These are phyloP conservation scores for Volutella citrinella DNA, from an alignment of 2,329 filamentous ascomycete species.

Conservation along the genomic window DNA sequence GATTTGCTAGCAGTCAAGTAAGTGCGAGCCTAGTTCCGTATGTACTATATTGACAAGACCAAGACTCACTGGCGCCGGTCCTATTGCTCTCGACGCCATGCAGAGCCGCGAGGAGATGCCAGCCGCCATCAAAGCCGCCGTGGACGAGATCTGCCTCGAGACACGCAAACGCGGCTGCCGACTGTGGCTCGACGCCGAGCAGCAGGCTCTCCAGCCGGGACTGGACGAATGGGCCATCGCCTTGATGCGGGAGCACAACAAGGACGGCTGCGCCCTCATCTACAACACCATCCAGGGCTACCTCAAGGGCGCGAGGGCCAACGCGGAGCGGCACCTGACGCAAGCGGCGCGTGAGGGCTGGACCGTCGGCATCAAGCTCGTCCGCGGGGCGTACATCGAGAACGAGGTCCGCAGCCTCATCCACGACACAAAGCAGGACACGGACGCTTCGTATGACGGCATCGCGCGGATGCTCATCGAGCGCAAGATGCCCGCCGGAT, in stretches of 20 bases:
- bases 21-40: slow-evolving; percentile 4
- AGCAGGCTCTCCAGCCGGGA: slow-evolving; percentile 39
- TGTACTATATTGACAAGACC: no score
- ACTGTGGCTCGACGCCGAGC: slow-evolving; percentile 45
- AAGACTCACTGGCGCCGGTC: slow-evolving; percentile 41
- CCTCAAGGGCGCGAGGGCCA: slow-evolving; percentile 43
- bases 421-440: slow-evolving; percentile 49
- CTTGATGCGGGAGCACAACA: slow-evolving; percentile 38
- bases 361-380: slow-evolving; percentile 53
- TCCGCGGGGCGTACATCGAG: slow-evolving; percentile 54
- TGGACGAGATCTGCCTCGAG: slow-evolving; percentile 36
- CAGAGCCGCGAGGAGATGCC: slow-evolving; percentile 31
- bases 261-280: slow-evolving; percentile 27
- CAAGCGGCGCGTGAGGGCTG: slow-evolving; percentile 45
- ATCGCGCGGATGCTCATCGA: slow-evolving; percentile 45
- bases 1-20: slow-evolving; percentile 61
- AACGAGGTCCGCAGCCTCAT: slow-evolving; percentile 47
- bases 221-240: slow-evolving; percentile 30
- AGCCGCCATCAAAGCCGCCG: slow-evolving; percentile 35
- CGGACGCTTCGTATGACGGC: slow-evolving; percentile 48
- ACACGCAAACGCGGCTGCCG: slow-evolving; percentile 35
- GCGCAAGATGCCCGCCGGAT: slow-evolving; percentile 21
- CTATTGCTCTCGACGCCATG: slow-evolving; percentile 35
- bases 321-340: slow-evolving; percentile 43
- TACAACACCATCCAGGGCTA: slow-evolving; percentile 57